Conservation (phyloP, 331 rosid genomes). For the Prunus yedoensis region DNA sequence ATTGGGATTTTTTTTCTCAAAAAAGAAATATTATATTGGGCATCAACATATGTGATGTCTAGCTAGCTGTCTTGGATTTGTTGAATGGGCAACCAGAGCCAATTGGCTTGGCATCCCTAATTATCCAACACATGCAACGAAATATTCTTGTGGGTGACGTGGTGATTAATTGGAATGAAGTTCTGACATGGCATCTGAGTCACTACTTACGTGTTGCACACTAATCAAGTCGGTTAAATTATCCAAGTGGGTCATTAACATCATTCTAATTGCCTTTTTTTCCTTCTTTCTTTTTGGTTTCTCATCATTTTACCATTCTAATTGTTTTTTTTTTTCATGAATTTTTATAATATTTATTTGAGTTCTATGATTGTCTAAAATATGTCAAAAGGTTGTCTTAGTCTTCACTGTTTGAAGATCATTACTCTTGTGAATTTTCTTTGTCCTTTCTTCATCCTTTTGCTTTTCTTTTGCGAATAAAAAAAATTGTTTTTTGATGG, state of each 20-base stretch:
- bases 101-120: no score
- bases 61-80: background rate
- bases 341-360: background rate
- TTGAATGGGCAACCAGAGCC: background rate
- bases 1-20: no score
- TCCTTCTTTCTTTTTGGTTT: no score
- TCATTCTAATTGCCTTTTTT: background rate
- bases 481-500: background rate
- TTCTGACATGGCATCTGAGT: constrained; percentile 31
- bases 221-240: constrained; percentile 17
- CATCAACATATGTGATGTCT: background rate
- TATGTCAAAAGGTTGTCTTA: background rate
- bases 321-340: background rate
- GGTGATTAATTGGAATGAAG: constrained; percentile 17
- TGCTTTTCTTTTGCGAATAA: background rate
- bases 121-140: constrained; percentile 6
- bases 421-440: background rate
- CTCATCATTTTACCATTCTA: background rate
- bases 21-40: no score
- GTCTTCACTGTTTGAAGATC: background rate
- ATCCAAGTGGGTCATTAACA: constrained; percentile 13
- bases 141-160: constrained; percentile 19
- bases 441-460: background rate
- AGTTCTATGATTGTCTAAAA: constrained; percentile 7
- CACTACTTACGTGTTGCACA: constrained; percentile 33